Percentiles rank a stretch among this genome's conserved stretches.
phyloP scores from a whole-genome alignment of 2,329 filamentous ascomycete genomes.

The Exophiala alcalophila region DNA sequence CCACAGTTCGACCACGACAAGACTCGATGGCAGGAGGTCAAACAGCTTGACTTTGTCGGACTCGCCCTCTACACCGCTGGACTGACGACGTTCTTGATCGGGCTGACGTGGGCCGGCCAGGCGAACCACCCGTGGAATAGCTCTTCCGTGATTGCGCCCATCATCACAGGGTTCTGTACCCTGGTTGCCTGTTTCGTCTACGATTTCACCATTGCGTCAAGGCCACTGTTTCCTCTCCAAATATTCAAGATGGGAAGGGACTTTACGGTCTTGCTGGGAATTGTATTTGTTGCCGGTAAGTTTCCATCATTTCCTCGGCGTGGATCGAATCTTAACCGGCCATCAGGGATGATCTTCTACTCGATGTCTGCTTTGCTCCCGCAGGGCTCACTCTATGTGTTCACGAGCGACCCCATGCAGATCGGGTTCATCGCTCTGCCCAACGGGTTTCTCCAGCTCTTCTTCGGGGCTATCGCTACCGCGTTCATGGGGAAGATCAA shows the following conservation, averaged over 20 bases:
- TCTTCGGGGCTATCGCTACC: constrained; percentile 5
- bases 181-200: constrained; percentile 40
- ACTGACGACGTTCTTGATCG: constrained; percentile 44
- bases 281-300: constrained; percentile 41
- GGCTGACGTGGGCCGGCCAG: constrained; percentile 43
- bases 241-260: constrained; percentile 42
- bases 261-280: constrained; percentile 36
- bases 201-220: constrained; percentile 39
- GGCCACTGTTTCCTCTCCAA: constrained; percentile 45
- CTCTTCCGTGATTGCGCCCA: constrained; percentile 36
- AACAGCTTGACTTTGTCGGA: constrained; percentile 48
- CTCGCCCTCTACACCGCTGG: constrained; percentile 44
- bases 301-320: too few relatives aligned
- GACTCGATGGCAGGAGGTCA: constrained; percentile 39
- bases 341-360: constrained; percentile 47
- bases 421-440: constrained; percentile 42
- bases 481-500: constrained; percentile 9
- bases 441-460: constrained; percentile 6
- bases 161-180: constrained; percentile 39
- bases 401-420: constrained; percentile 38
- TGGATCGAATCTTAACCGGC: too few relatives aligned
- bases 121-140: constrained; percentile 43
- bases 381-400: constrained; percentile 43
- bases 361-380: constrained; percentile 47
- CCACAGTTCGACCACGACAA: constrained; percentile 38